Evolutionary conservation across 2,329 filamentous ascomycete genomes (phyloP).

Genomic region (Nemania serpens): DNA sequence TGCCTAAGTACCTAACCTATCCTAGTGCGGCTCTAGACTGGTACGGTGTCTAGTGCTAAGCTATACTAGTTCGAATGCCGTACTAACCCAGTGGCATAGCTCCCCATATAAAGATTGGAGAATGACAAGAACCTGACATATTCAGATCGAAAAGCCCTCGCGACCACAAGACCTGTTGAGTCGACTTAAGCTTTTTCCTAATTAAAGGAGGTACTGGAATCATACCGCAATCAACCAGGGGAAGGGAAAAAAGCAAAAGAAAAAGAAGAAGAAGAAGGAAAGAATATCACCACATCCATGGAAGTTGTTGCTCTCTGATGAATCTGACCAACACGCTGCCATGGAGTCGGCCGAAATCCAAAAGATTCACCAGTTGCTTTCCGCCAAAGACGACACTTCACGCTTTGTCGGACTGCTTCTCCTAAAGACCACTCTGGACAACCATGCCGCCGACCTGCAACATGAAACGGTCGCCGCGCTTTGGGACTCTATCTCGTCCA

Average conservation of each 20-base stretch:
- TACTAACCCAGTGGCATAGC: no score
- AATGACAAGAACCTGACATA: not conserved
- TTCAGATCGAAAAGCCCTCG: not conserved
- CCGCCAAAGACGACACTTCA: conserved; percentile 67
- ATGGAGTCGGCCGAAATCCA: conserved; percentile 40
- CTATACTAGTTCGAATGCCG: no score
- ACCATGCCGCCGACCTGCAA: conserved; percentile 54
- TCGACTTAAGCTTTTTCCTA: no score
- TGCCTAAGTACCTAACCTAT: no score
- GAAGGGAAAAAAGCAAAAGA: not conserved
- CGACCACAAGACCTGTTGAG: not conserved
- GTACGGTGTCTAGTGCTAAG: no score
- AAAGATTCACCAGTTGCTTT: conserved; percentile 61
- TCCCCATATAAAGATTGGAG: no score
- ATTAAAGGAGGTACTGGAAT: not conserved
- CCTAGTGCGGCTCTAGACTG: no score
- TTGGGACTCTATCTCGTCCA: conserved; percentile 65
- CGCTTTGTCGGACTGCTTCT: conserved; percentile 70
- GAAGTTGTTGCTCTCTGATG: not conserved
- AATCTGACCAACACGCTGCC: not conserved
- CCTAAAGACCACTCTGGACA: conserved; percentile 68
- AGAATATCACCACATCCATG: not conserved
- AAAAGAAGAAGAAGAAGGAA: no score
- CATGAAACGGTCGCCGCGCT: conserved; percentile 52
- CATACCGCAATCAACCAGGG: not conserved